Evolutionary conservation across 768 basidiomycete species (phyloP).

Genomic region (Lactarius akahatsu): DNA sequence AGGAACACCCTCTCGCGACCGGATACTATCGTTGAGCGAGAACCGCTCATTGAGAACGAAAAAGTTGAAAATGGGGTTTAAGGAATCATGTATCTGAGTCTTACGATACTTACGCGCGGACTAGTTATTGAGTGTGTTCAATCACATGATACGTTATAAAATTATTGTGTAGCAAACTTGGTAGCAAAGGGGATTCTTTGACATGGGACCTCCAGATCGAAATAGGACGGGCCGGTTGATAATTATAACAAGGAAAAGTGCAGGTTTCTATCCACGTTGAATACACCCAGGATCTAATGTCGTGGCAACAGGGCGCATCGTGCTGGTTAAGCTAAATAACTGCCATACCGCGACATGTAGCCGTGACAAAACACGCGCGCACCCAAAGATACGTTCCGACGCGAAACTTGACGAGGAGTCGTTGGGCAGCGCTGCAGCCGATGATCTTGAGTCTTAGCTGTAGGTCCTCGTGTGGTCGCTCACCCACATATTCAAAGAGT

Average conservation of each 20-base stretch:
- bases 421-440: too few species aligned
- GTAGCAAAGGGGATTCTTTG: background rate
- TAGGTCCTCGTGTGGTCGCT: too few species aligned
- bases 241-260: background rate
- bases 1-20: constrained; percentile 15
- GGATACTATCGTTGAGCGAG: constrained; percentile 1
- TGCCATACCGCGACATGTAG: too few species aligned
- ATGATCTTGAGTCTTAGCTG: too few species aligned
- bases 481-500: too few species aligned
- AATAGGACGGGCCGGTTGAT: background rate
- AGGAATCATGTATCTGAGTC: background rate
- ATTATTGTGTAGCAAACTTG: background rate
- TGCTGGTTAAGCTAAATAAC: too few species aligned
- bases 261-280: too few species aligned
- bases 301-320: too few species aligned
- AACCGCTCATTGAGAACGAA: background rate
- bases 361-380: too few species aligned
- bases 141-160: background rate
- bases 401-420: too few species aligned
- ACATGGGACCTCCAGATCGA: background rate
- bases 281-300: too few species aligned
- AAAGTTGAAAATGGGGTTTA: constrained; percentile 9
- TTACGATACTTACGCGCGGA: background rate
- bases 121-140: background rate
- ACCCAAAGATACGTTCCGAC: too few species aligned